A percentile compares a stretch with the other conserved stretches of the same genome.
Evolutionary conservation across 1,284 basidiomycete genomes (phyloP).

Genomic region (Ceratobasidium sp.): DNA sequence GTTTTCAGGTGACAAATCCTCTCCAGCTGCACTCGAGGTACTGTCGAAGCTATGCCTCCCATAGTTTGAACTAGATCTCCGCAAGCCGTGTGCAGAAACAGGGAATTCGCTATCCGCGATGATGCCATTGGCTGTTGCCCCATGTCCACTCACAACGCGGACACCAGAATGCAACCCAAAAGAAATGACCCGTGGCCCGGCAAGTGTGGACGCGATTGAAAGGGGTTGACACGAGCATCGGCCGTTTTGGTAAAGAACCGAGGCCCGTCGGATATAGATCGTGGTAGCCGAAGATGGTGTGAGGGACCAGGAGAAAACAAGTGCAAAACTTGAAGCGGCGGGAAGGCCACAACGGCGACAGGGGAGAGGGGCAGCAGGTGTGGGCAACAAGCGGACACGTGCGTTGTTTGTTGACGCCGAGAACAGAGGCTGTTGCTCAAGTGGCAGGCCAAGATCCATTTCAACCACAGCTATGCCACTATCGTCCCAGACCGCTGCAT

Average conservation of each 20-base stretch:
- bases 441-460: constrained; percentile 25
- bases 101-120: constrained; percentile 63
- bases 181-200: constrained; percentile 26
- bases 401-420: not conserved
- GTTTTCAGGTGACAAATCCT: constrained; percentile 3
- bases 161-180: constrained; percentile 33
- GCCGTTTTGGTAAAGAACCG: constrained; percentile 22
- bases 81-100: constrained; percentile 76
- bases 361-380: constrained; percentile 21
- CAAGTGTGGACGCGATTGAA: constrained; percentile 33
- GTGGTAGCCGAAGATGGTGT: not conserved
- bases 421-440: not conserved
- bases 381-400: constrained; percentile 20
- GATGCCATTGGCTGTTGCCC: constrained; percentile 10
- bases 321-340: constrained; percentile 17
- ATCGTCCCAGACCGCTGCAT: constrained; percentile 23
- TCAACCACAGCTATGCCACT: not conserved
- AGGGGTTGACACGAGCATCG: constrained; percentile 37
- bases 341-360: constrained; percentile 24
- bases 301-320: constrained; percentile 9
- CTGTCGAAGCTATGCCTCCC: constrained; percentile 50
- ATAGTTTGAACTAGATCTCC: constrained; percentile 72
- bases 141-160: constrained; percentile 18
- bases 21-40: constrained; percentile 17
- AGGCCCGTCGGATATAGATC: constrained; percentile 23